These are phyloP conservation scores for Phytophthora meadii DNA, from an alignment of 352 stramenopile genomes.

Conservation along the genomic window DNA sequence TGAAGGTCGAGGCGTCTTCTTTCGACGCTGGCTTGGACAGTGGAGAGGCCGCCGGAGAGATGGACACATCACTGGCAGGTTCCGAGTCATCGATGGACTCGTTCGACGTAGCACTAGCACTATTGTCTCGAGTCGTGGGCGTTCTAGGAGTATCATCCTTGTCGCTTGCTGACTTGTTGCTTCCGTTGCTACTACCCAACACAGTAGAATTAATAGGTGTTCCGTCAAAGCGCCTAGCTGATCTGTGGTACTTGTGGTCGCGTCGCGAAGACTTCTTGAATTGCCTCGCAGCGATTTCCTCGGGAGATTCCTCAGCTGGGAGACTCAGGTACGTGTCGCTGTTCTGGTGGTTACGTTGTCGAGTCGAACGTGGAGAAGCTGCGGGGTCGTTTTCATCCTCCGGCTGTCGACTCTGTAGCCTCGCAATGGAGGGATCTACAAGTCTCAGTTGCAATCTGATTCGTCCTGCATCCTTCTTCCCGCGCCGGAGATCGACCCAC, in stretches of 20 bases:
- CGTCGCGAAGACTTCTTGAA: slow-evolving; percentile 29
- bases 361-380: slow-evolving; percentile 1
- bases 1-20: slow-evolving; percentile 33
- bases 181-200: slow-evolving; percentile 30
- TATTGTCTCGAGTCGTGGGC: slow-evolving; percentile 33
- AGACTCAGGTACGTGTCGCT: slow-evolving; percentile 44
- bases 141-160: slow-evolving; percentile 21
- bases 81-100: slow-evolving; percentile 51
- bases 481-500: slow-evolving; percentile 63
- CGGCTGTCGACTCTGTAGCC: slow-evolving; percentile 15
- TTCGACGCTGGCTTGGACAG: slow-evolving; percentile 33
- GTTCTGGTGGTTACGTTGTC: slow-evolving; percentile 25
- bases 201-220: slow-evolving; percentile 17
- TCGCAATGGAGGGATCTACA: slow-evolving; percentile 29
- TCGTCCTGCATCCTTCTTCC: slow-evolving; percentile 63
- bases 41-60: slow-evolving; percentile 30
- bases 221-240: slow-evolving; percentile 35
- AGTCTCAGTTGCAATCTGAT: slow-evolving; percentile 77
- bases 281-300: slow-evolving; percentile 29
- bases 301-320: slow-evolving; percentile 25
- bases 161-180: slow-evolving; percentile 29
- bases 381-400: slow-evolving; percentile 14
- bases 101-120: slow-evolving; percentile 47
- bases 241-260: slow-evolving; percentile 48
- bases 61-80: slow-evolving; percentile 42